Conservation (phyloP, 192 early-diverging fungal species). For the Dissophora ornata region DNA sequence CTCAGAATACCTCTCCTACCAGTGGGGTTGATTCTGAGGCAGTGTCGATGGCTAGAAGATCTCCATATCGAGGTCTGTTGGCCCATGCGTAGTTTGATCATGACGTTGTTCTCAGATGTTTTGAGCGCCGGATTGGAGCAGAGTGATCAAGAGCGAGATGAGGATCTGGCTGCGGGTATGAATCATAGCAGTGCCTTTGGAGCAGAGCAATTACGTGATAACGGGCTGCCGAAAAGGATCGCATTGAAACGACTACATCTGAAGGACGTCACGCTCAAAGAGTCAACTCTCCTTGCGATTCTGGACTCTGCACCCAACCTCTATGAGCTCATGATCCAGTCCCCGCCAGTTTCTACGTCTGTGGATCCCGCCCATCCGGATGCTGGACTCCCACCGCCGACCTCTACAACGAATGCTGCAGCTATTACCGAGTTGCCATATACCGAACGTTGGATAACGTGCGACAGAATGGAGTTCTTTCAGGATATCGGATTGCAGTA, state of each 20-base stretch:
- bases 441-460: neutral
- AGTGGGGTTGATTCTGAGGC: neutral
- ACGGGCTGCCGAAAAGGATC: neutral
- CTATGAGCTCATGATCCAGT: slow-evolving; percentile 15
- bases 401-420: neutral
- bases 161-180: neutral
- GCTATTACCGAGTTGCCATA: neutral
- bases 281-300: slow-evolving; percentile 7
- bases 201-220: neutral
- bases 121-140: too few relatives aligned
- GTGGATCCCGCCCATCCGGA: neutral
- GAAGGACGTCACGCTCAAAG: slow-evolving; percentile 15
- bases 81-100: neutral
- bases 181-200: neutral
- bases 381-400: neutral
- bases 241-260: slow-evolving; percentile 7
- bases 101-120: neutral
- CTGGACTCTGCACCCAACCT: slow-evolving; percentile 13
- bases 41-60: slow-evolving; percentile 12
- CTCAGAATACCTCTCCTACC: neutral
- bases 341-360: neutral
- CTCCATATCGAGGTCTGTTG: slow-evolving; percentile 1
- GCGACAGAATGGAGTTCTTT: slow-evolving; percentile 12
- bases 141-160: neutral
- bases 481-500: slow-evolving; percentile 10